A percentile compares a stretch with the other conserved stretches of the same genome.
These are phyloP conservation scores for Xylaria sp. DNA, from an alignment of 2,329 filamentous ascomycete genomes.

Conservation along the genomic window DNA sequence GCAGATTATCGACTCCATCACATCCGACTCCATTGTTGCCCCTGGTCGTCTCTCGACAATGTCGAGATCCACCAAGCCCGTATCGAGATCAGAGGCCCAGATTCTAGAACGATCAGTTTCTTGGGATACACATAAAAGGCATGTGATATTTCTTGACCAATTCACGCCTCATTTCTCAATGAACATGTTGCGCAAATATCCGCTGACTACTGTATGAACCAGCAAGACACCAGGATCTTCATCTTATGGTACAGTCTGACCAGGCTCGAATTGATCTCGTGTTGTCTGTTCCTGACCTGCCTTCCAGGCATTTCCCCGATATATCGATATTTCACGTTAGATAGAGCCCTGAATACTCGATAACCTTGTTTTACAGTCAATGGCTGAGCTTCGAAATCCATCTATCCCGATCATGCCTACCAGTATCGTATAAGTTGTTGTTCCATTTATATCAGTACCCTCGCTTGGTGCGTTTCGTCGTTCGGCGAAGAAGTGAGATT, in stretches of 20 bases:
- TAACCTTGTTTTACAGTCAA: not conserved
- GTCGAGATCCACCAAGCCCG: constrained; percentile 8
- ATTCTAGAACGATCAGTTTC: constrained; percentile 32
- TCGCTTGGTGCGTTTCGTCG: constrained; percentile 13
- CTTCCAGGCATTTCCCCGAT: not conserved
- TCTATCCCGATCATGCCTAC: not conserved
- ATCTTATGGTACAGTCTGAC: not conserved
- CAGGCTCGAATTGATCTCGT: not conserved
- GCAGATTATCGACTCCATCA: constrained; percentile 11
- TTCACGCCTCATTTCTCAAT: not conserved
- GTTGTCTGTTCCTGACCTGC: not conserved
- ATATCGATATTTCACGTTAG: not conserved
- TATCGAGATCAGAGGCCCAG: constrained; percentile 22
- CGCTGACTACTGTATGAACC: not conserved
- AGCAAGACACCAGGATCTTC: not conserved
- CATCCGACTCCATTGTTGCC: not conserved
- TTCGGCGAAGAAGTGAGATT: constrained; percentile 22
- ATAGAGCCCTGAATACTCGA: not conserved
- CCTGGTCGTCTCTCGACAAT: not conserved
- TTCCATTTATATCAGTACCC: constrained; percentile 9
- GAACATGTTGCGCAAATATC: not conserved
- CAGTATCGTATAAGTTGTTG: not conserved
- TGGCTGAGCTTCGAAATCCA: not conserved
- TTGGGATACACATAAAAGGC: not conserved
- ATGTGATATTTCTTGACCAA: constrained; percentile 23